Percentiles rank a stretch among this genome's conserved stretches.
Conservation (phyloP, 768 basidiomycete genomes). For the Amanita inopinata region DNA sequence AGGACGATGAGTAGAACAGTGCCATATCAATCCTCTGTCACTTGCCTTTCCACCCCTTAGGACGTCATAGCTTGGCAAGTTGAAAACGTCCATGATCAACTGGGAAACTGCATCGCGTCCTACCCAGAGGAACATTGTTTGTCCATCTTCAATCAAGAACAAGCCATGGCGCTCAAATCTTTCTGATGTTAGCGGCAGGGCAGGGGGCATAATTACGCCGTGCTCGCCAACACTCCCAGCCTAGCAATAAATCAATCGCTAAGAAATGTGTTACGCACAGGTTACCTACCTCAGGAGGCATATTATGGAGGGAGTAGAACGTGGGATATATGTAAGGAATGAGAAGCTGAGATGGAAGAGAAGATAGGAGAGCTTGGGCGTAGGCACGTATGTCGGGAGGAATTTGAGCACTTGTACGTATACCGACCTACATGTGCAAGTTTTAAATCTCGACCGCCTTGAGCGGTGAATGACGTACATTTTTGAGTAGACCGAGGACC, state of each 20-base stretch:
- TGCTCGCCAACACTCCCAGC: conserved; percentile 86
- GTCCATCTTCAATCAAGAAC: conserved; percentile 94
- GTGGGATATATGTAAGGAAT: conserved; percentile 91
- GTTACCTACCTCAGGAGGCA: conserved; percentile 71
- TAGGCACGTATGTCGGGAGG: conserved; percentile 95
- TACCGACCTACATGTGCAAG: conserved; percentile 54
- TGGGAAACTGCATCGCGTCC: conserved; percentile 98
- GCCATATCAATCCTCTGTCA: conserved; percentile 4
- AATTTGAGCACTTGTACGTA: conserved; percentile 94
- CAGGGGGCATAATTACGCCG: conserved; percentile 81
- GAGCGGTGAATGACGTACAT: conserved; percentile 39
- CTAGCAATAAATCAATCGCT: conserved; percentile 25
- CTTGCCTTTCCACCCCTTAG: conserved; percentile 89
- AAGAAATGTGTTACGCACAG: neutral
- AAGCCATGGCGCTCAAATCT: conserved; percentile 90
- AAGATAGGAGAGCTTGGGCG: conserved; percentile 85
- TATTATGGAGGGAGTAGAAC: conserved; percentile 95
- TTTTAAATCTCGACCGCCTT: neutral
- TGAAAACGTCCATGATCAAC: conserved; percentile 89
- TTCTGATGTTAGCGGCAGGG: conserved; percentile 90
- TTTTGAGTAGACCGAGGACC: conserved; percentile 86
- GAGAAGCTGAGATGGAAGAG: conserved; percentile 83
- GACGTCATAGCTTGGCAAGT: conserved; percentile 78
- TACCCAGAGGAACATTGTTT: conserved; percentile 96
- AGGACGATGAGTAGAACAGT: conserved; percentile 1